Evolutionary conservation across 148 eudicot species (phyloP).

Genomic region (Arbutus unedo): DNA sequence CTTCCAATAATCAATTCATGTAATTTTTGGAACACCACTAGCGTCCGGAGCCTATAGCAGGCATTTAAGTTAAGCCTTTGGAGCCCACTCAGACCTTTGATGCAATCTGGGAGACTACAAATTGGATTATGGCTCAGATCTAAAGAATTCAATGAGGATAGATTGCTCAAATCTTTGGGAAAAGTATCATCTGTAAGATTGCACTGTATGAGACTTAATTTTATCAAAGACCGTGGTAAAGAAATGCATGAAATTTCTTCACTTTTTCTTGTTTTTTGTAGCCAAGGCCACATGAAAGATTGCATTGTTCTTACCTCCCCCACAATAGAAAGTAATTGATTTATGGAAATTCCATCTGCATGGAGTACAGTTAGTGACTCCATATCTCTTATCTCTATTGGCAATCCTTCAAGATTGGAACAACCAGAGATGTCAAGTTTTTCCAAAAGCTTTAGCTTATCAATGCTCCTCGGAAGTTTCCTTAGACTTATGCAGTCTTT

Average conservation of each 20-base stretch:
- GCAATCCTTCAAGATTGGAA: not conserved
- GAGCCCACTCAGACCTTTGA: not conserved
- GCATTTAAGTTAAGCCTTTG: not conserved
- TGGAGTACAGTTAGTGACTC: not conserved
- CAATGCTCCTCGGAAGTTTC: not conserved
- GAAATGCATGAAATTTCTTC: not conserved
- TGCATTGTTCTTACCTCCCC: not conserved
- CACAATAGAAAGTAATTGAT: no score
- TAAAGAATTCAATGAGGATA: not conserved
- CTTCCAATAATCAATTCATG: rapidly evolving
- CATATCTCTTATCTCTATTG: not conserved
- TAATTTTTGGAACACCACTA: not conserved
- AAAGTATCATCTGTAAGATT: not conserved
- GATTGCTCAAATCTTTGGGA: not conserved
- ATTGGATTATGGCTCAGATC: not conserved
- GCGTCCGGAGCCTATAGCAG: not conserved
- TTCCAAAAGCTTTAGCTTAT: not conserved
- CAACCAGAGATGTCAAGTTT: slow-evolving; percentile 6
- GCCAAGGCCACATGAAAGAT: not conserved
- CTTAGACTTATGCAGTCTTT: no score
- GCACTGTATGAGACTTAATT: not conserved
- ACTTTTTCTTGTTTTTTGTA: not conserved
- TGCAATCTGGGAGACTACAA: not conserved
- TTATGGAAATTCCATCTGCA: no score
- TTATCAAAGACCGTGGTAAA: not conserved